phyloP scores from a whole-genome alignment of 1,139 yeast species.

The Taphrina wiesneri region DNA sequence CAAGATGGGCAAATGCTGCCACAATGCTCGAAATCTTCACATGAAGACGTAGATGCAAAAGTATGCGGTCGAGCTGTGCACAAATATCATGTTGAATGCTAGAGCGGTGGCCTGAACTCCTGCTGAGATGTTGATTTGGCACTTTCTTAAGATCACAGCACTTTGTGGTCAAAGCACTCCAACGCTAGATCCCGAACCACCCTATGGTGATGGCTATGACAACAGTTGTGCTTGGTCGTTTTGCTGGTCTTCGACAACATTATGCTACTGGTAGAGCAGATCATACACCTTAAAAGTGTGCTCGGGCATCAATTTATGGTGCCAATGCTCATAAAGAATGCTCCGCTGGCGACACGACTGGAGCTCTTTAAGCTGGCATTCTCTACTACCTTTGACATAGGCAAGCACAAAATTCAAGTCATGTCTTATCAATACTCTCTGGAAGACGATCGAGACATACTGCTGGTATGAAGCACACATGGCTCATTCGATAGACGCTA shows the following conservation, averaged over 20 bases:
- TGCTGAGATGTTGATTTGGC: too few relatives aligned
- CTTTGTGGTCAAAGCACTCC: not conserved
- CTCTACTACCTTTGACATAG: not conserved
- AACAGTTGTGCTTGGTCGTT: not conserved
- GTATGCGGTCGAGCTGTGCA: too few relatives aligned
- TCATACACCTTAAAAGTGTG: not conserved
- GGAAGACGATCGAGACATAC: not conserved
- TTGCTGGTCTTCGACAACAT: not conserved
- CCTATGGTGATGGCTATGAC: not conserved
- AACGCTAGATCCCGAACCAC: not conserved
- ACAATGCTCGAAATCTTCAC: too few relatives aligned
- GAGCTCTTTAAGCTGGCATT: not conserved
- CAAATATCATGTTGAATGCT: too few relatives aligned
- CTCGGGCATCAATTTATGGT: not conserved
- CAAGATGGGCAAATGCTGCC: too few relatives aligned
- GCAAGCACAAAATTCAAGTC: not conserved
- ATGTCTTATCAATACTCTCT: conserved; percentile 1
- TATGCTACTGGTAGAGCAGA: not conserved
- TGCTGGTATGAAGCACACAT: not conserved
- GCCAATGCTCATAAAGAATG: not conserved
- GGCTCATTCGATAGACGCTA: not conserved
- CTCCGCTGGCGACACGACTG: not conserved
- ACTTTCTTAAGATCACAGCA: too few relatives aligned
- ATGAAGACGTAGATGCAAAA: too few relatives aligned
- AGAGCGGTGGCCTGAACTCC: too few relatives aligned